phyloP scores from a whole-genome alignment of 352 stramenopile genomes.

The Aphanomyces cochlioides region DNA sequence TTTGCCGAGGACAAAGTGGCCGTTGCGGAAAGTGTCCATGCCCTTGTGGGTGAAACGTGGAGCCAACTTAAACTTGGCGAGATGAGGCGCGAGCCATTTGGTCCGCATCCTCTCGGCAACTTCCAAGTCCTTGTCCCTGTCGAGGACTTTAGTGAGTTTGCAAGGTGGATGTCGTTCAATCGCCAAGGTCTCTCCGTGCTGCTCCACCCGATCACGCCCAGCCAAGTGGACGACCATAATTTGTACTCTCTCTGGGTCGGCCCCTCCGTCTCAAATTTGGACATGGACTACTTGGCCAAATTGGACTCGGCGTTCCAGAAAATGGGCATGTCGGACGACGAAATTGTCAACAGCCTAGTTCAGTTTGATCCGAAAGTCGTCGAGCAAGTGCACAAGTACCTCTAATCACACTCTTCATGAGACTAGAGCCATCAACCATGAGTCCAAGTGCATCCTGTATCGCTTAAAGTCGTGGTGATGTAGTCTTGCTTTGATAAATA shows the following conservation, averaged over 20 bases:
- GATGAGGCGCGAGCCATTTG: not conserved
- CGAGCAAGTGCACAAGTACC: not conserved
- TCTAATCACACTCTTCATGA: too few species aligned
- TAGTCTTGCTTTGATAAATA: too few species aligned
- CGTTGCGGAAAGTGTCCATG: not conserved
- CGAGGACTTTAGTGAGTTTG: not conserved
- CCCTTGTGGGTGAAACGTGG: not conserved
- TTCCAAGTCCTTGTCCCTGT: not conserved
- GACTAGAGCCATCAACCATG: too few species aligned
- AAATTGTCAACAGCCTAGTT: not conserved
- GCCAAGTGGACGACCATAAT: not conserved
- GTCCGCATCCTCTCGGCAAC: not conserved
- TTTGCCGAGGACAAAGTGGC: not conserved
- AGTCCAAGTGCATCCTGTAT: too few species aligned
- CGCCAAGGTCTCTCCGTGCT: not conserved
- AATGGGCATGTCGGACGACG: not conserved
- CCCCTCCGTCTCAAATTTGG: not conserved
- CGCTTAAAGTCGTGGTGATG: too few species aligned
- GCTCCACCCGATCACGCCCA: not conserved
- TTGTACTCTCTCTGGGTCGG: not conserved
- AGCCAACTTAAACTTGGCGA: not conserved
- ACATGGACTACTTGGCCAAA: constrained; percentile 2
- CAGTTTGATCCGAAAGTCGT: not conserved
- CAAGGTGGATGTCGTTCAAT: not conserved
- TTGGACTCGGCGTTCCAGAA: not conserved